Evolutionary conservation across 495 filamentous ascomycete genomes (phyloP), one percentile per base, ranked within the genome.

Genomic region (Hypoxylon cercidicola): DNA sequence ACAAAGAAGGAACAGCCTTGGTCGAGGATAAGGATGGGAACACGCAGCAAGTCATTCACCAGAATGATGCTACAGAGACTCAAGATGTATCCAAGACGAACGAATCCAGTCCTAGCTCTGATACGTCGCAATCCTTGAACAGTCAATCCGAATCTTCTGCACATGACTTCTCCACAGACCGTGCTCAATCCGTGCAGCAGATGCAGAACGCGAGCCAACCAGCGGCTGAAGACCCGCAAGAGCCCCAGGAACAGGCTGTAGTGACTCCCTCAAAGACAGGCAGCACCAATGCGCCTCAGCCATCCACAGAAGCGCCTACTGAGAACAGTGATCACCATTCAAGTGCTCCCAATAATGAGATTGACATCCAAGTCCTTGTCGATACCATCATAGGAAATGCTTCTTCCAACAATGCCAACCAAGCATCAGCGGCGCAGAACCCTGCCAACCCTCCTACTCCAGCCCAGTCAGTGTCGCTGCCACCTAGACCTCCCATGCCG

Each of bases 401-500:
- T 48, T 53, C 71, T 39, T 70, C 74, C 49, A 53, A 46, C 37
- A 30, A 48, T 59, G 56, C 61, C 60, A 60, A 32, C 40, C 63
- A 58, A 35, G 44, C 30, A 19, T 43, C 61, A 4, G 23, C 16
- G 18, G 7, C 60, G 21, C 49, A 61, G 57, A 56, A 20, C 21
- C 32, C 44, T 64, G 55, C 81, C 62, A 72, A 73, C 55, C 64
- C 71, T 55, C 66, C 82, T 60, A 68, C 80, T 70, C 71, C 81
- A 56, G 71, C 81, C 55, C 76, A 81, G 60, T 72, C 78, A 63
- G 74, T 79, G 51, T 83, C 79, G 59, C 81, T 88, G 39, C 81
- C 82, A 49, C 79, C 86, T 53, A 80, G 83, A 65, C 83, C 85
- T 12, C 80, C 81, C 10, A 71, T 81, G 50, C 75, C 84, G 56